These are phyloP conservation scores for Solanum sparsipilum DNA, from an alignment of 257 asterid species.

Conservation along the genomic window DNA sequence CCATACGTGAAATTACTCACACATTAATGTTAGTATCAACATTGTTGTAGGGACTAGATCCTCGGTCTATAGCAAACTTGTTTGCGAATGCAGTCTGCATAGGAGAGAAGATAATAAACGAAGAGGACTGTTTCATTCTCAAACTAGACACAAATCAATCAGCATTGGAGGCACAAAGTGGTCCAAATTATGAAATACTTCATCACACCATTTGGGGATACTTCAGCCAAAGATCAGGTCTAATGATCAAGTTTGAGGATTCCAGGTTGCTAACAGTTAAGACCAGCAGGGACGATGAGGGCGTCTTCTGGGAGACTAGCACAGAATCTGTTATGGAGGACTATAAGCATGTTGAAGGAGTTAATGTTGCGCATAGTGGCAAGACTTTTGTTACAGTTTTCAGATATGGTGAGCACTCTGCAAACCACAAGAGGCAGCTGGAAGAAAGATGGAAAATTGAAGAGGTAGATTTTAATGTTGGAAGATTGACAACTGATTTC, in stretches of 20 bases:
- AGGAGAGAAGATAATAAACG: conserved; percentile 78
- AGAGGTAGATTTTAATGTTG: conserved; percentile 70
- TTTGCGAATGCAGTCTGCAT: conserved; percentile 87
- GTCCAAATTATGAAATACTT: conserved; percentile 59
- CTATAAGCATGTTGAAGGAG: conserved; percentile 74
- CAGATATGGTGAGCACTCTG: conserved; percentile 82
- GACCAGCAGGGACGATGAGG: conserved; percentile 70
- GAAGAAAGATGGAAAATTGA: conserved; percentile 78
- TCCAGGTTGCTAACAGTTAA: conserved; percentile 68
- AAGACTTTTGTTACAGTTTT: conserved; percentile 64
- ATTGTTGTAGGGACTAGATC: conserved; percentile 58
- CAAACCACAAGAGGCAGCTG: conserved; percentile 79
- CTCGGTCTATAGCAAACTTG: conserved; percentile 56
- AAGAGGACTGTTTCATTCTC: conserved; percentile 79
- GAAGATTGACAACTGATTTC: conserved; percentile 53
- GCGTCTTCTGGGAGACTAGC: conserved; percentile 91
- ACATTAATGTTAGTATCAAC: no score
- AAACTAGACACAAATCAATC: conserved; percentile 79
- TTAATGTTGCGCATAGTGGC: conserved; percentile 76
- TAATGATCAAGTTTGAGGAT: conserved; percentile 76
- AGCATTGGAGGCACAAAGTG: conserved; percentile 60
- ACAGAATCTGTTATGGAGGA: conserved; percentile 74
- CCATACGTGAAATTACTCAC: no score
- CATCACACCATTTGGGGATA: conserved; percentile 97
- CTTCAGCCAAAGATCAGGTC: conserved; percentile 92